Percentiles rank a stretch among this genome's conserved stretches.
These are phyloP conservation scores for Neurospora sp. DNA, from an alignment of 495 filamentous ascomycete species.

Conservation along the genomic window DNA sequence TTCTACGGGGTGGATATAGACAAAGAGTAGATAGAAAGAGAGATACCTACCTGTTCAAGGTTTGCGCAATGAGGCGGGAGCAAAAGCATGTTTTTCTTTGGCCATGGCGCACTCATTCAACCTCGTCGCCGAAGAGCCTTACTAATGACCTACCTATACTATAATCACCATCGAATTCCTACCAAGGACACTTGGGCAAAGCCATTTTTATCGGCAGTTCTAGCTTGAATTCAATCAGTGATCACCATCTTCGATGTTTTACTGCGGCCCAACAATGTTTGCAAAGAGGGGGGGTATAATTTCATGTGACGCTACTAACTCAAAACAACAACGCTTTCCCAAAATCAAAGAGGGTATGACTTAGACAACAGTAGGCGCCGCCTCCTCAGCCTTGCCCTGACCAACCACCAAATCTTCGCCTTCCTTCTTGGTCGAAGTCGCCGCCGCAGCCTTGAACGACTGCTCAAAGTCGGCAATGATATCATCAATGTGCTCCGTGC, in stretches of 20 bases:
- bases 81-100: neutral
- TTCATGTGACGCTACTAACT: neutral
- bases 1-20: neutral
- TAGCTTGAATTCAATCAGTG: neutral
- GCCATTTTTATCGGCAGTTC: neutral
- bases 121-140: too few relatives aligned
- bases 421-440: slow-evolving; percentile 15
- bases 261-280: neutral
- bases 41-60: neutral
- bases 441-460: slow-evolving; percentile 54
- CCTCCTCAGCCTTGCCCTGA: slow-evolving; percentile 24
- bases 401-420: slow-evolving; percentile 8
- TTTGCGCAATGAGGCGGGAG: neutral
- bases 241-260: neutral
- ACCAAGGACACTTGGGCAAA: neutral
- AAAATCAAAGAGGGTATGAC: neutral
- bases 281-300: neutral
- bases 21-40: neutral
- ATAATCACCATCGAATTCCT: neutral
- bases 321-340: neutral
- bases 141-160: neutral
- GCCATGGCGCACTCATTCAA: too few relatives aligned
- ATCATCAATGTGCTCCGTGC: slow-evolving; percentile 95
- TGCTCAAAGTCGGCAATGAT: slow-evolving; percentile 96
- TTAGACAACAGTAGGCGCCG: slow-evolving; percentile 26